Evolutionary conservation across 2,329 filamentous ascomycete species (phyloP).

Genomic region (Curvularia sp.): DNA sequence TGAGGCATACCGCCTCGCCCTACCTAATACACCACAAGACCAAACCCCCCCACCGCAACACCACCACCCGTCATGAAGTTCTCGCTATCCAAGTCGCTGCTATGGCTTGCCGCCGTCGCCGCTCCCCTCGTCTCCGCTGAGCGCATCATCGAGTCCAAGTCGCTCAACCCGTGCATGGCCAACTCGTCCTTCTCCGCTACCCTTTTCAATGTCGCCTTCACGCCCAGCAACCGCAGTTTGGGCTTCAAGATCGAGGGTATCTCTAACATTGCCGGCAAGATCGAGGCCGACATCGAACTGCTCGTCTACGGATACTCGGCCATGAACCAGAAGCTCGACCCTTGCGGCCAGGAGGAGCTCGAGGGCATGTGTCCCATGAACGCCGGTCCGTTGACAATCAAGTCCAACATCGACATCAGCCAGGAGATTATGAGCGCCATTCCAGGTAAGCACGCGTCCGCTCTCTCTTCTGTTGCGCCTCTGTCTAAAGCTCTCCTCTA

Average conservation of each 20-base stretch:
- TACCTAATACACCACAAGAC: constrained; percentile 19
- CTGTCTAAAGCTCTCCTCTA: constrained; percentile 37
- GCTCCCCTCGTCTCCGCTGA: constrained; percentile 64
- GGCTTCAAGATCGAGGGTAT: constrained; percentile 79
- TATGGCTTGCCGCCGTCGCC: constrained; percentile 47
- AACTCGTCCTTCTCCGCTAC: constrained; percentile 89
- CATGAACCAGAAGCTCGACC: constrained; percentile 72
- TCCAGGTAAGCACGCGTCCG: constrained; percentile 61
- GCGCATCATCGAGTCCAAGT: constrained; percentile 73
- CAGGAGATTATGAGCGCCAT: constrained; percentile 70
- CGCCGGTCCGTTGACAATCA: constrained; percentile 78
- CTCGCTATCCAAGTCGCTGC: constrained; percentile 44
- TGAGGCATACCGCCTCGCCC: constrained; percentile 21
- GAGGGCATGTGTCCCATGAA: constrained; percentile 92
- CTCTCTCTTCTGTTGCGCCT: not conserved
- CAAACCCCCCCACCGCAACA: constrained; percentile 4
- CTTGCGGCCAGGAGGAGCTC: constrained; percentile 69
- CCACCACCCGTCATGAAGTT: constrained; percentile 43
- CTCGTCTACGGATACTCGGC: constrained; percentile 83
- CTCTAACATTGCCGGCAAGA: constrained; percentile 82
- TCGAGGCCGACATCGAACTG: constrained; percentile 77
- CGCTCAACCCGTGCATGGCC: constrained; percentile 82
- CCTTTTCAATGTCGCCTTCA: constrained; percentile 85
- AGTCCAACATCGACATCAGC: constrained; percentile 67
- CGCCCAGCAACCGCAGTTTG: constrained; percentile 75